Percentiles rank a stretch among this genome's conserved stretches.
These are phyloP conservation scores for Macadamia integrifolia DNA, from an alignment of 164 flowering plant species.

Conservation along the genomic window DNA sequence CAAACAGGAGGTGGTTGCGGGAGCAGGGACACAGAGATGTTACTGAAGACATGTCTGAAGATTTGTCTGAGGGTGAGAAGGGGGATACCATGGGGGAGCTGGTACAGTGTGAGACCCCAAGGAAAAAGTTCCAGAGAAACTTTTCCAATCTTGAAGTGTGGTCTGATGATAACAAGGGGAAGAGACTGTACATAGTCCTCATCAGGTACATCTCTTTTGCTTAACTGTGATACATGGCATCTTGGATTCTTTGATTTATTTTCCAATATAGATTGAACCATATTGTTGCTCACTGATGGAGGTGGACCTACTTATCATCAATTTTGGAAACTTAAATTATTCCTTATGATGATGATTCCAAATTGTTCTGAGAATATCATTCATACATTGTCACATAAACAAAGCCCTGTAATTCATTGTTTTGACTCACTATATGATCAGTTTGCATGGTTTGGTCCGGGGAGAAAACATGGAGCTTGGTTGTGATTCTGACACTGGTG, in stretches of 20 bases:
- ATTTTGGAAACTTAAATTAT: not conserved
- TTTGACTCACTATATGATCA: slow-evolving; percentile 18
- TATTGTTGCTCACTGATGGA: not conserved
- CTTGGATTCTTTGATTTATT: not conserved
- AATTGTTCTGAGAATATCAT: not conserved
- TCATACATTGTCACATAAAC: too few relatives aligned
- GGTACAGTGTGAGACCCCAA: slow-evolving; percentile 40
- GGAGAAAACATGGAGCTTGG: slow-evolving; percentile 93
- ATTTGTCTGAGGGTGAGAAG: slow-evolving; percentile 58
- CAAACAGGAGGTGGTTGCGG: slow-evolving; percentile 53
- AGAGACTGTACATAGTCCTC: slow-evolving; percentile 65
- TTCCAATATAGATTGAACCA: not conserved
- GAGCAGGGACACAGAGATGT: slow-evolving; percentile 73
- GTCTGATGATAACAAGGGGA: slow-evolving; percentile 70
- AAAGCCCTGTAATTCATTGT: not conserved
- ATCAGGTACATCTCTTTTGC: slow-evolving; percentile 44
- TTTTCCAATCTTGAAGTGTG: slow-evolving; percentile 54
- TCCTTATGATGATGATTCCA: not conserved
- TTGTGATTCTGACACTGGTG: slow-evolving; percentile 87
- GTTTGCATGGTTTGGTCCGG: slow-evolving; percentile 81
- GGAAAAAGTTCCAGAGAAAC: slow-evolving; percentile 43
- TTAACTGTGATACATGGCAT: not conserved
- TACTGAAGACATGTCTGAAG: slow-evolving; percentile 71
- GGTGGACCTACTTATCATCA: not conserved
- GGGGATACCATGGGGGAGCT: slow-evolving; percentile 50